phyloP scores from a whole-genome alignment of 2,329 filamentous ascomycete species.

The Claviceps digitariae region DNA sequence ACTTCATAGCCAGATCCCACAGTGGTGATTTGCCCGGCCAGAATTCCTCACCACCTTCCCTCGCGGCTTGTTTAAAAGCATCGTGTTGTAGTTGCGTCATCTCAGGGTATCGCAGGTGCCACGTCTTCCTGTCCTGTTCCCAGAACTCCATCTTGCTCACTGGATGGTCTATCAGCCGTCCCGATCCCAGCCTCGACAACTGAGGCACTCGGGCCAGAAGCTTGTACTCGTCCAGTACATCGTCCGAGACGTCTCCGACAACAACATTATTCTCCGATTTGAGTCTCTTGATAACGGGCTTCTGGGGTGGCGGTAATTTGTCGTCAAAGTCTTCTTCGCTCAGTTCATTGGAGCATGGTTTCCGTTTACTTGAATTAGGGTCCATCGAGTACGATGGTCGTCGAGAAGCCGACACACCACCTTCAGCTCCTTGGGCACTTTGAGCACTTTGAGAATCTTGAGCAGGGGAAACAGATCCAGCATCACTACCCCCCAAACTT shows the following conservation, averaged over 20 bases:
- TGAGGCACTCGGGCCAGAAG: constrained; percentile 37
- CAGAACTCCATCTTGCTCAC: constrained; percentile 45
- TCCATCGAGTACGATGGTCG: constrained; percentile 18
- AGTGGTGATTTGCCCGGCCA: constrained; percentile 34
- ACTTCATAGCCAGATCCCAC: constrained; percentile 44
- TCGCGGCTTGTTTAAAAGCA: constrained; percentile 39
- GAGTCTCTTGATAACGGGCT: constrained; percentile 41
- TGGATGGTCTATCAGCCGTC: constrained; percentile 43
- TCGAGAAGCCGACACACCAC: constrained; percentile 9
- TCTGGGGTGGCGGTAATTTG: constrained; percentile 18
- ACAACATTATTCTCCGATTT: constrained; percentile 33
- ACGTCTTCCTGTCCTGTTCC: constrained; percentile 40
- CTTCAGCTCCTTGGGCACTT: not conserved
- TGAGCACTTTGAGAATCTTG: not conserved
- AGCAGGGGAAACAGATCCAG: constrained; percentile 13
- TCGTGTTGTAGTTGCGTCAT: constrained; percentile 48
- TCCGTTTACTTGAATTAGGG: constrained; percentile 41
- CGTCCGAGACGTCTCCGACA: constrained; percentile 14
- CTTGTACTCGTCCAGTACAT: constrained; percentile 28
- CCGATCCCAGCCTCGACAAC: constrained; percentile 33
- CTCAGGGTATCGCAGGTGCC: constrained; percentile 49
- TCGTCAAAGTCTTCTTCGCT: constrained; percentile 41
- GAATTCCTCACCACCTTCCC: constrained; percentile 38
- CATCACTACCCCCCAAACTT: constrained; percentile 32
- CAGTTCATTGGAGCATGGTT: constrained; percentile 32